Percentiles rank a stretch among this genome's conserved stretches.
phyloP scores from a whole-genome alignment of 225 moss, liverwort and hornwort species.

The Marchantia paleacea region DNA sequence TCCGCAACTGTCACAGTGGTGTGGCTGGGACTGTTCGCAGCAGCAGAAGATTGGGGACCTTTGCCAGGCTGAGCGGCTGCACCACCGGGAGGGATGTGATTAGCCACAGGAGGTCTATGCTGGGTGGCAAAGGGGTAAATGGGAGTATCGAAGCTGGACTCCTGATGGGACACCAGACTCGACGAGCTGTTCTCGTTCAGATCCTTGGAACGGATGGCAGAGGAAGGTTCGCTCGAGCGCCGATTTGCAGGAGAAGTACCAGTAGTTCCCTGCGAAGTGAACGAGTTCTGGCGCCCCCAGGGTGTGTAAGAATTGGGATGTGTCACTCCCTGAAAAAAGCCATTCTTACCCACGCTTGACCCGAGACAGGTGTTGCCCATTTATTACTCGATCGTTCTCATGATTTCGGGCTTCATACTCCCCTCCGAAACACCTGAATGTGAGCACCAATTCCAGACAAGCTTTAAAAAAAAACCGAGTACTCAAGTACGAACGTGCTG shows the following conservation, averaged over 20 bases:
- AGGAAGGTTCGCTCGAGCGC: background rate
- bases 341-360: constrained; percentile 52
- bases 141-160: constrained; percentile 1
- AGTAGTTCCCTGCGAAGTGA: constrained; percentile 3
- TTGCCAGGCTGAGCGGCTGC: constrained; percentile 21
- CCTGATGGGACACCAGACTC: constrained; percentile 8
- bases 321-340: constrained; percentile 50
- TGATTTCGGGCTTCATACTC: constrained; percentile 19
- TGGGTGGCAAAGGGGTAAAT: constrained; percentile 25
- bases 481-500: background rate
- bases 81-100: constrained; percentile 34
- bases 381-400: constrained; percentile 51
- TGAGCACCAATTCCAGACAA: background rate
- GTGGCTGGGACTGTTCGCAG: constrained; percentile 2
- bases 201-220: constrained; percentile 22
- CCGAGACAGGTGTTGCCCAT: constrained; percentile 59
- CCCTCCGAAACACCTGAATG: constrained; percentile 13
- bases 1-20: constrained; percentile 40
- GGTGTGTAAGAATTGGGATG: constrained; percentile 43
- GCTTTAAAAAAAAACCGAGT: background rate
- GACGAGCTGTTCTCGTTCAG: constrained; percentile 11
- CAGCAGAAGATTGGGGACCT: background rate
- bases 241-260: constrained; percentile 8
- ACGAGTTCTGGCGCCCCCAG: constrained; percentile 28
- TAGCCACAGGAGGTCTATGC: constrained; percentile 26